phyloP scores from a whole-genome alignment of 108 stramenopile species.

The Cyclotella kingstonii region DNA sequence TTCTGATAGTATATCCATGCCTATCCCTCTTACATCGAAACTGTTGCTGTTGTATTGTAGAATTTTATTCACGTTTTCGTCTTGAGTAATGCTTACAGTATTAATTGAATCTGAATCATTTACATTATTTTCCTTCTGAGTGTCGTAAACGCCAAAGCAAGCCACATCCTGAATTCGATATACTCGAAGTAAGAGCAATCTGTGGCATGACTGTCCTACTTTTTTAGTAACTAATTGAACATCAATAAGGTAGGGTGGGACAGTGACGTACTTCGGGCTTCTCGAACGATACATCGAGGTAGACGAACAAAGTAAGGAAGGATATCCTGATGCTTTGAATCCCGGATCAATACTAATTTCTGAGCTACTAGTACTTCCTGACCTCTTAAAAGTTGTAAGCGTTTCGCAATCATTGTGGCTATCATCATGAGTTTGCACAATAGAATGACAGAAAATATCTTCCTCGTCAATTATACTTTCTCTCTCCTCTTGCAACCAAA shows the following conservation, averaged over 20 bases:
- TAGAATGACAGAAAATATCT: too few species aligned
- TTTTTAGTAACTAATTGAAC: slow-evolving; percentile 75
- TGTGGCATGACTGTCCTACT: slow-evolving; percentile 49
- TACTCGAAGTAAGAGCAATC: slow-evolving; percentile 61
- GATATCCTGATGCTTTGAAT: slow-evolving; percentile 21
- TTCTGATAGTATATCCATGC: slow-evolving; percentile 37
- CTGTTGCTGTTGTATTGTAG: neutral
- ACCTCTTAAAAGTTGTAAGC: neutral
- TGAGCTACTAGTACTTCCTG: neutral
- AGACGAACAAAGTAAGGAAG: slow-evolving; percentile 27
- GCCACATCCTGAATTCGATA: slow-evolving; percentile 58
- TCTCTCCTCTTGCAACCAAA: slow-evolving; percentile 36
- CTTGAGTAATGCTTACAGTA: neutral
- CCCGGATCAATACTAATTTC: slow-evolving; percentile 43
- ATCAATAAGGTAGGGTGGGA: slow-evolving; percentile 71
- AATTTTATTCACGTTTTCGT: too few species aligned
- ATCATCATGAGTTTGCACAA: too few species aligned
- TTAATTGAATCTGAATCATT: slow-evolving; percentile 32
- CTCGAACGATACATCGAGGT: slow-evolving; percentile 7
- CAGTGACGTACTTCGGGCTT: slow-evolving; percentile 17
- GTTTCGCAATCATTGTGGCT: slow-evolving; percentile 7
- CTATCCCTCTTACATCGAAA: neutral
- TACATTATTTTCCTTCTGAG: slow-evolving; percentile 45
- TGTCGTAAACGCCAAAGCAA: slow-evolving; percentile 13
- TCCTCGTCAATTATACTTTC: neutral